A percentile compares a stretch with the other conserved stretches of the same genome.
phyloP scores from a whole-genome alignment of 2,329 filamentous ascomycete species.

The Exophiala phaeomuriformis region DNA sequence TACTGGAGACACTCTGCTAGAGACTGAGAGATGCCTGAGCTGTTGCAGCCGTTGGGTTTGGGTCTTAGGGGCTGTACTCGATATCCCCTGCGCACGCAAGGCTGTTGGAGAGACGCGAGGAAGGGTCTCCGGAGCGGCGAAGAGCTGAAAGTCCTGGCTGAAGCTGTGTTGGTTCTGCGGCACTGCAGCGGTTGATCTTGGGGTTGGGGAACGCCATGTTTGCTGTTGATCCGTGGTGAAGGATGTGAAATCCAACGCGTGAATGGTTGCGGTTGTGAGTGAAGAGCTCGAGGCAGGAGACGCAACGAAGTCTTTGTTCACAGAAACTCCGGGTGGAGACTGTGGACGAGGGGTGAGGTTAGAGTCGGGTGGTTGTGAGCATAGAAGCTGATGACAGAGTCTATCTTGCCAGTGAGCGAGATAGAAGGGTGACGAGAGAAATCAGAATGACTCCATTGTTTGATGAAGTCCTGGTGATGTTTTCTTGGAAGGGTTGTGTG shows the following conservation, averaged over 20 bases:
- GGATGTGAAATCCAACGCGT: constrained; percentile 30
- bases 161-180: constrained; percentile 26
- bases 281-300: constrained; percentile 27
- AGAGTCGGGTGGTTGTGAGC: constrained; percentile 23
- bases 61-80: constrained; percentile 30
- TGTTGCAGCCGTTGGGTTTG: constrained; percentile 16
- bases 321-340: constrained; percentile 30
- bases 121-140: constrained; percentile 26
- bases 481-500: constrained; percentile 15
- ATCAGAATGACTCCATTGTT: constrained; percentile 30
- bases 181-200: constrained; percentile 30
- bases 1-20: constrained; percentile 24
- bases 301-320: constrained; percentile 28
- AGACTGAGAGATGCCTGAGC: constrained; percentile 25
- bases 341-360: constrained; percentile 27
- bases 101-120: constrained; percentile 20
- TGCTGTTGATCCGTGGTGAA: constrained; percentile 34
- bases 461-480: constrained; percentile 26
- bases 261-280: constrained; percentile 31
- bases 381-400: constrained; percentile 13
- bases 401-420: constrained; percentile 31
- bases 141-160: constrained; percentile 33
- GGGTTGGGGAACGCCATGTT: constrained; percentile 32
- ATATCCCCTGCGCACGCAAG: constrained; percentile 30
- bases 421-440: constrained; percentile 20